These are phyloP conservation scores for Aureobasidium sp. DNA, from an alignment of 2,329 filamentous ascomycete species.

Conservation along the genomic window DNA sequence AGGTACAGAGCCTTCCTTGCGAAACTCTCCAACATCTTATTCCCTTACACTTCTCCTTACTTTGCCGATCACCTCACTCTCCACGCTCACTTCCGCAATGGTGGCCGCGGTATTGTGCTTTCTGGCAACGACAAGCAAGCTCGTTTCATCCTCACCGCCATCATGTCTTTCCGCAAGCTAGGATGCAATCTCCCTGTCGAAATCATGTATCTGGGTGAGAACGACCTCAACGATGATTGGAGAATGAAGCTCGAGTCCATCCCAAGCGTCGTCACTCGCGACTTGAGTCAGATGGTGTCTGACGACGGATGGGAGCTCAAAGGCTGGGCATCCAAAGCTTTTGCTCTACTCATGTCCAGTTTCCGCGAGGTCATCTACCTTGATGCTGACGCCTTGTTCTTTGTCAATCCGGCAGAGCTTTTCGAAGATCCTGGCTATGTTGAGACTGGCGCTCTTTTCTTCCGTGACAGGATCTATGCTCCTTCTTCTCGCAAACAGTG, in stretches of 20 bases:
- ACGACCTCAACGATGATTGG: conserved; percentile 37
- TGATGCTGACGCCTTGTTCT: conserved; percentile 39
- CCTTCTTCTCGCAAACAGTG: conserved; percentile 32
- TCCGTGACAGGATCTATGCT: conserved; percentile 38
- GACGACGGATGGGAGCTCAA: conserved; percentile 38
- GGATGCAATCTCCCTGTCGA: conserved; percentile 34
- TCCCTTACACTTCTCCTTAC: conserved; percentile 35
- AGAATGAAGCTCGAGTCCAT: conserved; percentile 36
- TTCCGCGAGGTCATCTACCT: conserved; percentile 43
- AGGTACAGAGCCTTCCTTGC: conserved; percentile 34
- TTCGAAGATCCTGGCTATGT: conserved; percentile 37
- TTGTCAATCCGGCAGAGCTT: conserved; percentile 34
- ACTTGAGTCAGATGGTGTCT: conserved; percentile 39
- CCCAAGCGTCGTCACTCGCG: conserved; percentile 37
- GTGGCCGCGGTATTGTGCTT: conserved; percentile 38
- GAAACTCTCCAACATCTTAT: conserved; percentile 32
- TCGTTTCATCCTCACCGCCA: conserved; percentile 36
- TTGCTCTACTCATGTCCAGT: conserved; percentile 39
- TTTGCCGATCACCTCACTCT: conserved; percentile 39
- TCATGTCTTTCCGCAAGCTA: conserved; percentile 31
- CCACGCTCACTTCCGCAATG: conserved; percentile 35
- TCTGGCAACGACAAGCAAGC: conserved; percentile 39
- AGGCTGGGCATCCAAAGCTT: conserved; percentile 42
- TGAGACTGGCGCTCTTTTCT: conserved; percentile 38
- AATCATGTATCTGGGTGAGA: conserved; percentile 37